phyloP scores from a whole-genome alignment of 176 grass and related monocot genomes.

The Avena eriantha region DNA sequence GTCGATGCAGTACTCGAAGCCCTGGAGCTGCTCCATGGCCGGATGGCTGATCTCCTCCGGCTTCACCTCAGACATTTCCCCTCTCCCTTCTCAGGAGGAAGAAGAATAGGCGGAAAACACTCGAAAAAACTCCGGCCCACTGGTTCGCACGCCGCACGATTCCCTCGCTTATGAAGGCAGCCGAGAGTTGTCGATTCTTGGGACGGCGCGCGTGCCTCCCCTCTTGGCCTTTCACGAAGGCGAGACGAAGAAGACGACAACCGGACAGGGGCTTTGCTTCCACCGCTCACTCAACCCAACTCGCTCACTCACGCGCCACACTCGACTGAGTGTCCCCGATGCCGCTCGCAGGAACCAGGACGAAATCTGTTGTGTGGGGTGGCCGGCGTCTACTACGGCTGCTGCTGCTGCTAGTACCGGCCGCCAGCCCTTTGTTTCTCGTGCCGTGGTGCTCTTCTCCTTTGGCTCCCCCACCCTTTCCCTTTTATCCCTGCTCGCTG shows the following conservation, averaged over 20 bases:
- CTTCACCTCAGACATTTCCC: conserved; percentile 64
- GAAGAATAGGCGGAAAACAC: not conserved
- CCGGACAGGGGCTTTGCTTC: conserved; percentile 32
- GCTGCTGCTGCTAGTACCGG: not conserved
- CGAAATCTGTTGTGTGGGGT: conserved; percentile 43
- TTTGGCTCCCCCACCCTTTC: not conserved
- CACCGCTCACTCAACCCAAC: not conserved
- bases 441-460: not conserved
- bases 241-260: not conserved
- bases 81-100: not conserved
- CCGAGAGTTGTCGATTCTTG: not conserved
- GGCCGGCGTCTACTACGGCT: not conserved
- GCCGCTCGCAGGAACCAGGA: conserved; percentile 28
- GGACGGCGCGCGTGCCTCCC: not conserved
- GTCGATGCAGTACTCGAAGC: conserved; percentile 95
- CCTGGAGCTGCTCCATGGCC: conserved; percentile 97
- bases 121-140: not conserved
- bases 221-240: not conserved
- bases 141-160: not conserved
- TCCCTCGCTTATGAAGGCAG: conserved; percentile 13
- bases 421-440: not conserved
- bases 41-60: conserved; percentile 84
- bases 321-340: not conserved
- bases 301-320: not conserved
- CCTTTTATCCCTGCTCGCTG: conserved; percentile 30